Conservation (phyloP, 768 basidiomycete species). For the Leccinum boreale region DNA sequence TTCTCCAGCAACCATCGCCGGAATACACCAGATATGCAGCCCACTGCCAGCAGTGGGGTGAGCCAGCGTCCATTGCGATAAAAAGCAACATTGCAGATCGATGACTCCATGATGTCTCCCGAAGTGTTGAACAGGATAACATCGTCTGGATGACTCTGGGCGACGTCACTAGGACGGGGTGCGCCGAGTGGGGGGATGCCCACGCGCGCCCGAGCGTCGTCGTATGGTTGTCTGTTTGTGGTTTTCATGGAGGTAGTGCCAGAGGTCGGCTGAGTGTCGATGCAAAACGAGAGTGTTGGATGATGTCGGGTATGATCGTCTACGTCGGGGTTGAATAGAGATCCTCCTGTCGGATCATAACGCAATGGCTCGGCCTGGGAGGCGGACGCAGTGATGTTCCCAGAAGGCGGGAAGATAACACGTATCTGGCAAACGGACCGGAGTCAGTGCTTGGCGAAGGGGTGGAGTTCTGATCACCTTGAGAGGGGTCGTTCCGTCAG, state of each 20-base stretch:
- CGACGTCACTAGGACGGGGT: background rate
- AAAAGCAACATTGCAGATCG: constrained; percentile 71
- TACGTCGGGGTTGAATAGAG: constrained; percentile 34
- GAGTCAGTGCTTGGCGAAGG: background rate
- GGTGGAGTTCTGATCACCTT: constrained; percentile 16
- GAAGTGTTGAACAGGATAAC: constrained; percentile 61
- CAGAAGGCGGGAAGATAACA: constrained; percentile 42
- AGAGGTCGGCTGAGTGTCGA: constrained; percentile 55
- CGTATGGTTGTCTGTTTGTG: constrained; percentile 56
- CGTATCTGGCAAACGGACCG: constrained; percentile 43
- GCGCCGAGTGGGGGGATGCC: constrained; percentile 36
- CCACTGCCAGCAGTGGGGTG: constrained; percentile 57
- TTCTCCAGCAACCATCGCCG: constrained; percentile 68
- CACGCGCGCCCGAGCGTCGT: constrained; percentile 58
- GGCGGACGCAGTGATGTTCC: constrained; percentile 35
- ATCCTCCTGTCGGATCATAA: constrained; percentile 39
- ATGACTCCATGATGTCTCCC: constrained; percentile 56
- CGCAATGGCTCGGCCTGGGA: constrained; percentile 31
- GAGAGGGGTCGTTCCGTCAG: constrained; percentile 11
- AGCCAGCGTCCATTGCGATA: constrained; percentile 56
- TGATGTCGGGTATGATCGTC: constrained; percentile 27
- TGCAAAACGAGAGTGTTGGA: constrained; percentile 42
- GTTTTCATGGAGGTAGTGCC: constrained; percentile 65
- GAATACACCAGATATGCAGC: constrained; percentile 71
- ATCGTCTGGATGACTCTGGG: constrained; percentile 38